Conservation (phyloP, 2,329 filamentous ascomycete species). For the Chaetomium globosum region DNA sequence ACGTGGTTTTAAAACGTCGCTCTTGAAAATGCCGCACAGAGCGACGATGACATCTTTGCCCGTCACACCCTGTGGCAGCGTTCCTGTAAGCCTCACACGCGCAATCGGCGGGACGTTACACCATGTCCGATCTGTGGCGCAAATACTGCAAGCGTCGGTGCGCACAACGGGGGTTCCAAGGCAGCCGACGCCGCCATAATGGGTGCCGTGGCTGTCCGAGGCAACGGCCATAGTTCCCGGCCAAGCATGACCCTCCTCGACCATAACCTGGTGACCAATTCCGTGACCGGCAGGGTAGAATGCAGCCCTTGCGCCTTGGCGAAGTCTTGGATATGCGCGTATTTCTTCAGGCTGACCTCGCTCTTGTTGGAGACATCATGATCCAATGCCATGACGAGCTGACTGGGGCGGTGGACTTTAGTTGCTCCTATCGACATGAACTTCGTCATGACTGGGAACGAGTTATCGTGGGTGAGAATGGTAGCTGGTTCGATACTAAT, state of each 20-base stretch:
- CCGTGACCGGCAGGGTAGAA: conserved; percentile 62
- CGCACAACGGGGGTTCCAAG: conserved; percentile 81
- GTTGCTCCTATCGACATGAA: conserved; percentile 83
- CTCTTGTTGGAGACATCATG: conserved; percentile 87
- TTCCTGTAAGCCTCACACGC: conserved; percentile 74
- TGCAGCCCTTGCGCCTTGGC: conserved; percentile 71
- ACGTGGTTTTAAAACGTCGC: conserved; percentile 90
- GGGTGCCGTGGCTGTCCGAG: conserved; percentile 75
- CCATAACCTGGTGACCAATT: conserved; percentile 91
- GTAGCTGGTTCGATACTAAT: background rate
- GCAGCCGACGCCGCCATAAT: conserved; percentile 79
- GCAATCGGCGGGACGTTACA: conserved; percentile 75
- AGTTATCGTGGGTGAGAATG: conserved; percentile 15
- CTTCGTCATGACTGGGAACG: conserved; percentile 58
- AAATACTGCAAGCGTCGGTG: conserved; percentile 84
- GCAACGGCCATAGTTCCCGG: conserved; percentile 82
- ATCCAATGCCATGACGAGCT: conserved; percentile 82
- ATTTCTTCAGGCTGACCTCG: conserved; percentile 80
- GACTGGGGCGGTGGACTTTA: conserved; percentile 68
- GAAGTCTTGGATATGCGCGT: conserved; percentile 78
- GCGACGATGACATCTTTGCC: conserved; percentile 95
- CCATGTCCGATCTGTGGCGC: conserved; percentile 58
- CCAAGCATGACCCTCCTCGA: conserved; percentile 82
- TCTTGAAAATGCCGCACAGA: conserved; percentile 81
- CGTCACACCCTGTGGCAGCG: conserved; percentile 76